These are phyloP conservation scores for Colletotrichum chlorophyti DNA, from an alignment of 2,329 filamentous ascomycete genomes.

Conservation along the genomic window DNA sequence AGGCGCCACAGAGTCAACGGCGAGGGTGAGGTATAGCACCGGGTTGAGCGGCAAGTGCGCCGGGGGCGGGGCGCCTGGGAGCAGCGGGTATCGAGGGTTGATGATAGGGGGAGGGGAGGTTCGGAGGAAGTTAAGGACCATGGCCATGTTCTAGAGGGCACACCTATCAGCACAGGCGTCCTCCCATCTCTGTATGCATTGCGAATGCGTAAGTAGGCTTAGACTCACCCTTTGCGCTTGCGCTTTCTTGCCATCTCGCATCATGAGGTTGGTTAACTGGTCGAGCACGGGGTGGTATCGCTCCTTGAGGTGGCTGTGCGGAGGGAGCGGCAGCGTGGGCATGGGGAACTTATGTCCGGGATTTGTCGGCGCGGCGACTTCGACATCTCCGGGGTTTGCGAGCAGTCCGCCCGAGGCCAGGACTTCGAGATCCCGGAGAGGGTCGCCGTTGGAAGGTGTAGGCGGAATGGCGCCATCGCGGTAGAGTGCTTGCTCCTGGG, in stretches of 20 bases:
- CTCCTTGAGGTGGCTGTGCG: constrained; percentile 70
- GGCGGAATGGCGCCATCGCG: constrained; percentile 48
- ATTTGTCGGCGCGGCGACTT: constrained; percentile 33
- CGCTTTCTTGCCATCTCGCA: constrained; percentile 89
- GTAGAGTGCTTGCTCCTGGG: constrained; percentile 52
- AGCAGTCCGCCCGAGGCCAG: constrained; percentile 37
- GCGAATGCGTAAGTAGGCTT: neutral
- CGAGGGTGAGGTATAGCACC: constrained; percentile 85
- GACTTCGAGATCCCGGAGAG: constrained; percentile 37
- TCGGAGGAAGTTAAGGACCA: constrained; percentile 83
- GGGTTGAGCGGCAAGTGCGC: constrained; percentile 87
- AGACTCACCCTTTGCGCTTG: constrained; percentile 81
- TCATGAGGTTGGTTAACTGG: constrained; percentile 89
- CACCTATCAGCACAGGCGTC: constrained; percentile 13
- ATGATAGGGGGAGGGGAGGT: constrained; percentile 81
- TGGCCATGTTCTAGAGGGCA: constrained; percentile 74
- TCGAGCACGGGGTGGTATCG: constrained; percentile 86
- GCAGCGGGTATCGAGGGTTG: constrained; percentile 73
- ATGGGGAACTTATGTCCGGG: constrained; percentile 80
- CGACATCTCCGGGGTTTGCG: constrained; percentile 37
- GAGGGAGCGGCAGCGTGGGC: constrained; percentile 71
- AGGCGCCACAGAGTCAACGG: constrained; percentile 91
- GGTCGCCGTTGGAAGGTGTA: constrained; percentile 29
- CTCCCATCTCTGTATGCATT: neutral
- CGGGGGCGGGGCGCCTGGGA: constrained; percentile 79